A percentile compares a stretch with the other conserved stretches of the same genome.
Evolutionary conservation across 805 yeast species (phyloP).

Genomic region (Tetrapisispora namnaoensis): DNA sequence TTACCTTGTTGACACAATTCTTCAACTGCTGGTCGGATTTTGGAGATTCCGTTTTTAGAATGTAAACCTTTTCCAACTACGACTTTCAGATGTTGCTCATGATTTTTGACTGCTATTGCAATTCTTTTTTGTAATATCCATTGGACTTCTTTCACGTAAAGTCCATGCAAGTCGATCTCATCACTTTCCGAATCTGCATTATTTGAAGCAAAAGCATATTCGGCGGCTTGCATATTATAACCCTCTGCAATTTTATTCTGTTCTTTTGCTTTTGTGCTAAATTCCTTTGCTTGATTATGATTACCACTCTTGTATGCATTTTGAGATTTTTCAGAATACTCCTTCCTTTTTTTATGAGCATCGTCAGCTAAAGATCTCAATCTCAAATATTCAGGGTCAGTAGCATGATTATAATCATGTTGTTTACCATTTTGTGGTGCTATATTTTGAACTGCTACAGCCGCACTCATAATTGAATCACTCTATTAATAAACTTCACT

Average conservation of each 20-base stretch:
- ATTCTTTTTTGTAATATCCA: constrained; percentile 66
- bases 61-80: constrained; percentile 93
- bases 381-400: constrained; percentile 52
- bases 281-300: constrained; percentile 57
- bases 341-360: constrained; percentile 47
- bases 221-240: constrained; percentile 75
- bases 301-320: constrained; percentile 69
- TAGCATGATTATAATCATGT: constrained; percentile 63
- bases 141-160: constrained; percentile 81
- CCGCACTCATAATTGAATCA: constrained; percentile 3
- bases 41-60: constrained; percentile 72
- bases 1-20: constrained; percentile 59
- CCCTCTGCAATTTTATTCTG: constrained; percentile 53
- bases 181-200: constrained; percentile 76
- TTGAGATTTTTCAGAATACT: constrained; percentile 60
- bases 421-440: constrained; percentile 1
- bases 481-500: background rate
- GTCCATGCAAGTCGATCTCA: constrained; percentile 90
- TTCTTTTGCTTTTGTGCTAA: constrained; percentile 59
- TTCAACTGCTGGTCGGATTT: constrained; percentile 83
- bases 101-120: constrained; percentile 45
- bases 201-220: constrained; percentile 77
- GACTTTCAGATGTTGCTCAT: constrained; percentile 58
- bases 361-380: constrained; percentile 60
- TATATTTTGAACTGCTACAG: constrained; percentile 9